These are phyloP conservation scores for Ottelia alismoides DNA, from an alignment of 106 monocot genomes.

Conservation along the genomic window DNA sequence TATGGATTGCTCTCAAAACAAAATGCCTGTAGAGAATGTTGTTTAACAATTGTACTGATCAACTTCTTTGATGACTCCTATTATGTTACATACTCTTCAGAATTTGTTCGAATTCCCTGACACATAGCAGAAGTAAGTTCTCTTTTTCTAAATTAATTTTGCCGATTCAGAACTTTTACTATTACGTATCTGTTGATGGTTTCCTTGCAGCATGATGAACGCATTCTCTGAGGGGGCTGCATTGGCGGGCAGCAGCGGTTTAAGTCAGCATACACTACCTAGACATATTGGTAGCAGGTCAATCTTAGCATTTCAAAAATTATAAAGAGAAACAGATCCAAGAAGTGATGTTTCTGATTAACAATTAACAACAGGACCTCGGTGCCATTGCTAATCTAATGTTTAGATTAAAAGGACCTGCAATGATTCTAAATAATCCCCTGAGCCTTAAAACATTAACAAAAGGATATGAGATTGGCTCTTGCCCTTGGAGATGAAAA, in stretches of 20 bases:
- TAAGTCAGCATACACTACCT: slow-evolving; percentile 62
- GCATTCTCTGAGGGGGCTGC: slow-evolving; percentile 78
- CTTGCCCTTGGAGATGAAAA: slow-evolving; percentile 82
- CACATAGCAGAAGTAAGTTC: no score
- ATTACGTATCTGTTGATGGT: no score
- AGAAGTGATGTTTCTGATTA: no score
- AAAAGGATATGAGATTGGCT: slow-evolving; percentile 96
- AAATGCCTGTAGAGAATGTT: no score
- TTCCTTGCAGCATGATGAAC: slow-evolving; percentile 86
- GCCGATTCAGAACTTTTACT: neutral
- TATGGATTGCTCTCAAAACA: no score
- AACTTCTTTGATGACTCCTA: no score
- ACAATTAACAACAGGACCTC: slow-evolving; percentile 58
- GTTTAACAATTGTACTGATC: no score
- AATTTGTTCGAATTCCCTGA: no score
- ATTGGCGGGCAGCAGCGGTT: slow-evolving; percentile 65
- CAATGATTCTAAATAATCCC: slow-evolving; percentile 64
- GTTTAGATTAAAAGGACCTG: slow-evolving; percentile 86
- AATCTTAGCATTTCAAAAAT: no score
- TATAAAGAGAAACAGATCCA: no score
- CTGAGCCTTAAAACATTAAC: slow-evolving; percentile 96
- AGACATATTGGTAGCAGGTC: slow-evolving; percentile 56
- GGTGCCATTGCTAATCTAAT: slow-evolving; percentile 87
- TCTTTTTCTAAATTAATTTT: no score
- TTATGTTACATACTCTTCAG: no score